These are phyloP conservation scores for Suhomyces faveliae DNA, from an alignment of 805 yeast genomes.

Conservation along the genomic window DNA sequence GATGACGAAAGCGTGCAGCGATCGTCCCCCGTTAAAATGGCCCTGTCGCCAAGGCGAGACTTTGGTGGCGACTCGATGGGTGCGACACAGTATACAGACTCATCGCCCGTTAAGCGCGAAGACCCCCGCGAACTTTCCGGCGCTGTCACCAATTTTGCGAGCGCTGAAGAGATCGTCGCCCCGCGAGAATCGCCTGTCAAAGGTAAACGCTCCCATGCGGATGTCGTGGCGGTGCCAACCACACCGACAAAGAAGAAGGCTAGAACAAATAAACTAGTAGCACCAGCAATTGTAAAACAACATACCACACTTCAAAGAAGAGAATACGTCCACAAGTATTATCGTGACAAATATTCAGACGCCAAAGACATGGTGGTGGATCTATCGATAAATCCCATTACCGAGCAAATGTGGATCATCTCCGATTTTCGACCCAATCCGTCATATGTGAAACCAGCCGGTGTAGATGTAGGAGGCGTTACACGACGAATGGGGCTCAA, in stretches of 20 bases:
- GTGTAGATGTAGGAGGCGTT: constrained; percentile 6
- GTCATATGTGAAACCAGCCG: constrained; percentile 14
- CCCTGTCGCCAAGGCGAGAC: neutral
- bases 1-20: constrained; percentile 16
- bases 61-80: neutral
- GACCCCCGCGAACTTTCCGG: neutral
- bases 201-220: neutral
- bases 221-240: neutral
- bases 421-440: constrained; percentile 37
- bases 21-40: constrained; percentile 9
- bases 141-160: neutral
- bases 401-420: constrained; percentile 34
- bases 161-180: neutral
- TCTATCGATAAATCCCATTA: constrained; percentile 33
- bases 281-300: neutral
- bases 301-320: constrained; percentile 34
- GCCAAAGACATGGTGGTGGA: constrained; percentile 22
- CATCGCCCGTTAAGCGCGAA: neutral
- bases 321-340: constrained; percentile 27
- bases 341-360: constrained; percentile 18
- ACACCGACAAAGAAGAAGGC: neutral
- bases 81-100: constrained; percentile 4
- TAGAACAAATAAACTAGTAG: neutral
- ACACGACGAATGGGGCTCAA: constrained; percentile 16
- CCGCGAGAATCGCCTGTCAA: neutral